Evolutionary conservation across 2,329 filamentous ascomycete genomes (phyloP), one percentile per base, ranked within the genome.

Genomic region (Neoascochyta sp.): DNA sequence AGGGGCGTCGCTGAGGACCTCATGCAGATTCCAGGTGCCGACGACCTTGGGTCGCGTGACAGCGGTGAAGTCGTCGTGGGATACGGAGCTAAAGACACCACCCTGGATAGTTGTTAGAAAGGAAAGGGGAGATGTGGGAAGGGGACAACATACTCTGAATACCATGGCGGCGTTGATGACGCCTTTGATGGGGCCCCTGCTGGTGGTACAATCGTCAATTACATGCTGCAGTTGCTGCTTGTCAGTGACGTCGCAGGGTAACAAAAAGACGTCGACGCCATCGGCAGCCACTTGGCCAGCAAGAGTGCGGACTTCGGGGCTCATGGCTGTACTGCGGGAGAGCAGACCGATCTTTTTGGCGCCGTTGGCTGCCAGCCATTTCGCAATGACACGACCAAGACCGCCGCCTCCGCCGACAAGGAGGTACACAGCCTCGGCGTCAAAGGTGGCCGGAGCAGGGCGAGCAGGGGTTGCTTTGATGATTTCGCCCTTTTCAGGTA

Each of bases 11-110:
- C 29, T 23, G 3, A 43, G 24, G 5, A 21, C 22, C 13, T 47
- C 37, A 20, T 51, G 45, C 0, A 65, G 36, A 14, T 57, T 54
- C 27, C 54, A 47, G 1, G 59, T 53, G 1, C 63, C 63, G 7
- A 39, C 30, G 10, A 67, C 43, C 35, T 67, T 67, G 9, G 47
- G 40, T 0, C 22, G 27, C 7, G 42, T 26, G 11, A 32, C 27
- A 0, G 29, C 13, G 1, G 16, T 31, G 43, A 45, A 51, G 10
- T 45, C 22, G 7, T 27, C 16, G 3, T 20, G 19, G 1, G 38
- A 40, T 39, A 47, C 46, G 20, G 24, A 20, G 10, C 31, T 19
- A 15, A 40, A 29, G 4, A 26, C 5, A 8, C 12, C 9, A 12
- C 34, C 33, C 12, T 16, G 22, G 3, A 32, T 15, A 9, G 10